phyloP scores from a whole-genome alignment of 2,329 filamentous ascomycete genomes.

The Stagonosporopsis vannaccii region DNA sequence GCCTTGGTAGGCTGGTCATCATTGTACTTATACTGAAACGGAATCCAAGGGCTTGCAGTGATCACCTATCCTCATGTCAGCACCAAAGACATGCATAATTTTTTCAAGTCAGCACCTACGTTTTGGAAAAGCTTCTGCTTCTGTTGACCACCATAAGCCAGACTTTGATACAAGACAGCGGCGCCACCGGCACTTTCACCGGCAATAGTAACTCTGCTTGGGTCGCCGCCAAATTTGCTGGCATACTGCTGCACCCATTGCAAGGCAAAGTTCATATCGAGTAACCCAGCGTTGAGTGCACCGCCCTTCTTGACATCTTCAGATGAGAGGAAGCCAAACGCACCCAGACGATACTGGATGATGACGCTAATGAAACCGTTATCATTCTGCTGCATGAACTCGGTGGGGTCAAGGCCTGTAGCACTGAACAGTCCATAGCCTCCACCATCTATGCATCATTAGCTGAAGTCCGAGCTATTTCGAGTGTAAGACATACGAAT shows the following conservation, averaged over 20 bases:
- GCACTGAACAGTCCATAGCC: slow-evolving; percentile 47
- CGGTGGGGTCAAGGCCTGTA: slow-evolving; percentile 39
- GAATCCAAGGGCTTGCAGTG: slow-evolving; percentile 43
- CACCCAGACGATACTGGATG: slow-evolving; percentile 70
- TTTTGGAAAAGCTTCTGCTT: slow-evolving; percentile 42
- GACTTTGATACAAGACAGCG: slow-evolving; percentile 57
- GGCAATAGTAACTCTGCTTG: slow-evolving; percentile 65
- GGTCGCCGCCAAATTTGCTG: slow-evolving; percentile 59
- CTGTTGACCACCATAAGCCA: slow-evolving; percentile 51
- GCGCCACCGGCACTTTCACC: slow-evolving; percentile 69
- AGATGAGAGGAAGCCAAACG: slow-evolving; percentile 68
- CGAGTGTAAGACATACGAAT: slow-evolving; percentile 50
- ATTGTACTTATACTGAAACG: slow-evolving; percentile 42
- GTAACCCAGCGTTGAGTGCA: slow-evolving; percentile 67
- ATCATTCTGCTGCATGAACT: slow-evolving; percentile 52
- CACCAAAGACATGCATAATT: slow-evolving; percentile 19
- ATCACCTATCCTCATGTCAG: slow-evolving; percentile 35
- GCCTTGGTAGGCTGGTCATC: slow-evolving; percentile 39
- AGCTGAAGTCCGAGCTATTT: slow-evolving; percentile 19
- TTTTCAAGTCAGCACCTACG: slow-evolving; percentile 30
- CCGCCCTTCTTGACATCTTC: slow-evolving; percentile 63
- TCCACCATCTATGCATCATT: slow-evolving; percentile 49
- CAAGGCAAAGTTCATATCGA: slow-evolving; percentile 68
- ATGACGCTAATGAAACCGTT: slow-evolving; percentile 63
- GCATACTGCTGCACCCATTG: slow-evolving; percentile 70